Base-by-base conservation (phyloP, 805 yeast species). In the Hanseniaspora occidentalis region DNA sequence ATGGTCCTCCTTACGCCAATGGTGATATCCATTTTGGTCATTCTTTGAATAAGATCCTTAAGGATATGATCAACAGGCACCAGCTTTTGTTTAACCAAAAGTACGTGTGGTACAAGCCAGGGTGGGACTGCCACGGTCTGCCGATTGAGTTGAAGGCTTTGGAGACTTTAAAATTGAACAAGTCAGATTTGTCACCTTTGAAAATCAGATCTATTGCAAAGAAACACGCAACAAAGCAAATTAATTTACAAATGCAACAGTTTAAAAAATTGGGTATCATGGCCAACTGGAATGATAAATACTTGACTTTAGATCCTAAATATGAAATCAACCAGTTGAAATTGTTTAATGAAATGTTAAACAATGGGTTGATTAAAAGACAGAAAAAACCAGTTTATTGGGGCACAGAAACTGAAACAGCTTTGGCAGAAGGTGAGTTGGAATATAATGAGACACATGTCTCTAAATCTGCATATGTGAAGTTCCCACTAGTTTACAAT, bases 61-160 rank as follows among this genome's bases (percentile, higher is more conserved):
- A 92, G 57, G 99, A 92, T 58, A 76, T 92, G 36, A 74, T 89
- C 35, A 73, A 75, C 46, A 66, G 99, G 39, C 79, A 65, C 49
- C 77, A 84, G 52, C 62, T 88, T 20, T 56, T 78, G 17, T 39
- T 26, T 19, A 58, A 66, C 29, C 83, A 85, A 13, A 69, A 75
- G 44, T 67, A 69, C 37, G 75, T 92, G 3, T 67, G 70, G 39
- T 92, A 84, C 52, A 69, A 70, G 33, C 96, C 97, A 0, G 99
- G 99, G 1, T 92, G 98, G 97, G 99, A 92, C 57, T 92, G 98
- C 54, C 99, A 92, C 62, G 99, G 99, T 0, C 65, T 92, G 29
- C 99, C 99, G 1, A 92, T 92, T 46, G 99, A 92, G 58, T 66
- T 84, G 55, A 88, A 86, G 51, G 94, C 94, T 0, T 58, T 84